Evolutionary conservation across 2,329 filamentous ascomycete genomes (phyloP).

Genomic region (Botrytis porri): DNA sequence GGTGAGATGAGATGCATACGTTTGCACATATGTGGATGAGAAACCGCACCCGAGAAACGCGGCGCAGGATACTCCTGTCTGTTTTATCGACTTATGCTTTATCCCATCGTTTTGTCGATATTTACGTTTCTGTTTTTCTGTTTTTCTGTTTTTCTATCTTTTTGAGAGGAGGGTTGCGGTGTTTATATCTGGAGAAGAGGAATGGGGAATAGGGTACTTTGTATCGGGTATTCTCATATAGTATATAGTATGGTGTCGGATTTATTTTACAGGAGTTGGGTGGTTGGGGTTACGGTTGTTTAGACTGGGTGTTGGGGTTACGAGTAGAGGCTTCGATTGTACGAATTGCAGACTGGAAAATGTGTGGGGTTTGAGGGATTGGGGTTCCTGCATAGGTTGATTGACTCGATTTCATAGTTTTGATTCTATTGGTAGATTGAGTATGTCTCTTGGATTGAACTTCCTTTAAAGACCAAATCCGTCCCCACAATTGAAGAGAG

Average conservation of each 20-base stretch:
- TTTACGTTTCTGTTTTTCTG: background rate
- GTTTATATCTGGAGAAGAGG: background rate
- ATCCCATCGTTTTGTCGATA: background rate
- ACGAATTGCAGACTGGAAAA: background rate
- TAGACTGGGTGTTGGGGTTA: background rate
- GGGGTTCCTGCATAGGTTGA: background rate
- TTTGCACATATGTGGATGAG: background rate
- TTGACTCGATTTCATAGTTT: background rate
- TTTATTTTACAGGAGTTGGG: background rate
- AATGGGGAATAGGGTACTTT: background rate
- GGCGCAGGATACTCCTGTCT: background rate
- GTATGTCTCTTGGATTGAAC: background rate
- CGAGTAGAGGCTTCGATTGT: background rate
- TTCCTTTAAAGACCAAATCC: too few species aligned
- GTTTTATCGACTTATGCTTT: background rate
- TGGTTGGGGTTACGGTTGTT: background rate
- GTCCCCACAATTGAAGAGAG: background rate
- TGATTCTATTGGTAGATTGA: background rate
- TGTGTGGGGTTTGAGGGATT: background rate
- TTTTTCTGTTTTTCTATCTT: background rate
- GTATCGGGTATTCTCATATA: background rate
- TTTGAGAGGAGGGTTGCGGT: too few species aligned
- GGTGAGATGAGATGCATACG: background rate
- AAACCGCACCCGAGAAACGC: background rate
- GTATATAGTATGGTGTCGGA: too few species aligned